Conservation (phyloP, 345 rosid species). For the Sonneratia alba region DNA sequence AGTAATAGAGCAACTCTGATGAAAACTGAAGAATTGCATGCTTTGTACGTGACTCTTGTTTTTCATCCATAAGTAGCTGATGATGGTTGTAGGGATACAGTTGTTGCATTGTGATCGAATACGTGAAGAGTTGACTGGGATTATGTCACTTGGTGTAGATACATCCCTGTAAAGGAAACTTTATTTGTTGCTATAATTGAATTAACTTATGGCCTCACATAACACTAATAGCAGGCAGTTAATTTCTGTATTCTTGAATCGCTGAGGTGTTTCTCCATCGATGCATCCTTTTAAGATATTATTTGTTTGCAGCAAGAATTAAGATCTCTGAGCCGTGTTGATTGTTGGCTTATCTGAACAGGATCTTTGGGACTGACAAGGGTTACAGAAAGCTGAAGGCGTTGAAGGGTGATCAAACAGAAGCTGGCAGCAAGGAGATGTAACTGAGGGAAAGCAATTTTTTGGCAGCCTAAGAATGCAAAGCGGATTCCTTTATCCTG, state of each 20-base stretch:
- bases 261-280: too few species aligned
- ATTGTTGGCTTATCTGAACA: slow-evolving; percentile 13
- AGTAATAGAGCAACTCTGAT: slow-evolving; percentile 10
- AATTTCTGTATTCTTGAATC: too few species aligned
- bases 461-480: background rate
- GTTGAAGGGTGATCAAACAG: slow-evolving; percentile 33
- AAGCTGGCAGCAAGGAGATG: slow-evolving; percentile 29
- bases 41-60: background rate
- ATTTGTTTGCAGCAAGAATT: too few species aligned
- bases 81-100: background rate
- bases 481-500: background rate
- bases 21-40: background rate
- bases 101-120: background rate
- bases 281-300: too few species aligned
- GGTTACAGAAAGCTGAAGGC: slow-evolving; percentile 87
- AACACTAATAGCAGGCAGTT: too few species aligned
- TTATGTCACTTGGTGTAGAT: background rate
- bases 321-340: background rate
- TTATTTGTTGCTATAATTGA: too few species aligned
- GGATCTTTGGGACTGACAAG: slow-evolving; percentile 92
- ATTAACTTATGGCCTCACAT: too few species aligned
- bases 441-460: slow-evolving; percentile 3
- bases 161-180: too few species aligned
- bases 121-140: background rate
- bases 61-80: background rate